phyloP scores from a whole-genome alignment of 768 basidiomycete species.

The Calvatia gigantea region DNA sequence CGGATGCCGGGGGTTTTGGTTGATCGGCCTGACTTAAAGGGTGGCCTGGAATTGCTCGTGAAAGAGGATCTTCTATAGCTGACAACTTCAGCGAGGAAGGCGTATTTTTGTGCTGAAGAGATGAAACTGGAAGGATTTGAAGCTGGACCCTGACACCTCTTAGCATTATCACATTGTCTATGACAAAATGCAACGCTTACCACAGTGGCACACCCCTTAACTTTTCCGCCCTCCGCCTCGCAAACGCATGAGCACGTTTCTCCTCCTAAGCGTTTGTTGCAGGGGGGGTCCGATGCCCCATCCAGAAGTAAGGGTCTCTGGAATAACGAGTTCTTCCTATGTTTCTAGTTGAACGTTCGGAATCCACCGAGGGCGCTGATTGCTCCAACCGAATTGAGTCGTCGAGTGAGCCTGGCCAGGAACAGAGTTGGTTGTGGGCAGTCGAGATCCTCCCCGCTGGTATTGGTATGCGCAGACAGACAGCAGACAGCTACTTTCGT shows the following conservation, averaged over 20 bases:
- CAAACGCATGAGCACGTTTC: too few species aligned
- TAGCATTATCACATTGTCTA: too few species aligned
- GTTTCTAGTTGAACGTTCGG: slow-evolving; percentile 28
- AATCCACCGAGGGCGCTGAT: slow-evolving; percentile 26
- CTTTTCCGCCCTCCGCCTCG: too few species aligned
- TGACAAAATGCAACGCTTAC: too few species aligned
- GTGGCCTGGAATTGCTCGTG: slow-evolving; percentile 61
- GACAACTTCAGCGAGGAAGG: slow-evolving; percentile 46
- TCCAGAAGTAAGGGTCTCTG: slow-evolving; percentile 4
- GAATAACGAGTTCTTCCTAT: not conserved
- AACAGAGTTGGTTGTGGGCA: slow-evolving; percentile 11
- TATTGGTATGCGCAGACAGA: slow-evolving; percentile 18
- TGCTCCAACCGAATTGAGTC: slow-evolving; percentile 24
- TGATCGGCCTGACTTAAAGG: slow-evolving; percentile 12
- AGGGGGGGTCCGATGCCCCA: not conserved
- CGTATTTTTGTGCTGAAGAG: slow-evolving; percentile 19
- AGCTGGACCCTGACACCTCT: slow-evolving; percentile 17
- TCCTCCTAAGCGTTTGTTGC: slow-evolving; percentile 11
- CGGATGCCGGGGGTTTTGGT: slow-evolving; percentile 15
- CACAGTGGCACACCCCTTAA: too few species aligned
- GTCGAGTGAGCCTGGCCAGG: slow-evolving; percentile 14
- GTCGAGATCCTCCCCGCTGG: slow-evolving; percentile 16
- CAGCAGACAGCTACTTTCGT: not conserved
- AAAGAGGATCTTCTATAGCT: slow-evolving; percentile 74
- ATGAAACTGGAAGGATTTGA: slow-evolving; percentile 13